Base-by-base conservation (phyloP, 805 yeast genomes). In the Yamadazyma philogaea region DNA sequence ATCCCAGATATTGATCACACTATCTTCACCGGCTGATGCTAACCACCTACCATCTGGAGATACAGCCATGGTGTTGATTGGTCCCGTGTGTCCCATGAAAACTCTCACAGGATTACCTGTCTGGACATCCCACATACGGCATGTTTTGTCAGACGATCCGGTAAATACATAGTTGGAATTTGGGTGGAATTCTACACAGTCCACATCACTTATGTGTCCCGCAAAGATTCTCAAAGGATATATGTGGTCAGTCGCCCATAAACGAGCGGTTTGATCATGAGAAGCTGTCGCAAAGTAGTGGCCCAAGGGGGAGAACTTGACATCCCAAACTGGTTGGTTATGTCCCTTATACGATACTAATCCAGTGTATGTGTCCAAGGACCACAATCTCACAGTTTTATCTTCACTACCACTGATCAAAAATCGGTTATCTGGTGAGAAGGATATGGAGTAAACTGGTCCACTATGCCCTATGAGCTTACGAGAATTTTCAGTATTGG, bases 261-360 rank as follows among this genome's bases (percentile, higher is more conserved):
- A 72, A 48, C 98, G 77, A 1, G 98, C 98, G 0, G 99, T 93
- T 61, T 90, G 97, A 60, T 93, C 99, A 59, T 90, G 96, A 2
- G 96, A 87, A 0, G 95, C 96, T 0, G 97, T 90, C n/a, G 95
- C 96, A 64, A 93, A 93, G 66, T 93, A 93, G 66, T 93, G 98
- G 4, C 99, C 99, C 54, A 86, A 69, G 2, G 99, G 99, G 2
- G 96, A 82, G 57, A 88, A 93, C 54, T 84, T 78, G 6, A 93
- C 97, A 60, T 93, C 98, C 99, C 99, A 93, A 20, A 93, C 85
- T 1, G 99, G 98, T 52, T 87, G 95, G 55, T 82, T 87, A 59
- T 93, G 99, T 7, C 98, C 97, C 61, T 87, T 88, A 66, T 93
- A 93, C n/a, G 89, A 78, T 1, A 93, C 99, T 37, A 93, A 72